These are phyloP conservation scores for Albifimbria verrucaria DNA, from an alignment of 2,329 filamentous ascomycete genomes.

Conservation along the genomic window DNA sequence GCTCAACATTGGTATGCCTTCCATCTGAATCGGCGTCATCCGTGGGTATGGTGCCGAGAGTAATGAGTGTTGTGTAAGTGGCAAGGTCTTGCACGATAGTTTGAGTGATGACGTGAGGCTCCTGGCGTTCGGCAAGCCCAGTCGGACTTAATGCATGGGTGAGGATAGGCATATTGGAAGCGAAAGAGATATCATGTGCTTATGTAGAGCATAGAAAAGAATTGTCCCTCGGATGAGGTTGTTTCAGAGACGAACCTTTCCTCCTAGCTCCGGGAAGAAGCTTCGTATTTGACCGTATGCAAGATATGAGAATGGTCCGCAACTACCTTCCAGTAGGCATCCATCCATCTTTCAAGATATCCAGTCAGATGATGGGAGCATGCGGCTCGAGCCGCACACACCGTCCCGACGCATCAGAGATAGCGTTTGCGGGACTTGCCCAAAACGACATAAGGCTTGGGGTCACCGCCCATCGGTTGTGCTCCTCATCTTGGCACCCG, in stretches of 20 bases:
- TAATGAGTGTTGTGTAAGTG: constrained; percentile 34
- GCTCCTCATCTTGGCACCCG: too few species aligned
- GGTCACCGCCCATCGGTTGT: not conserved
- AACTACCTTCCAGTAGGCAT: not conserved
- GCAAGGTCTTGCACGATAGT: constrained; percentile 29
- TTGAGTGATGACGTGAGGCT: constrained; percentile 31
- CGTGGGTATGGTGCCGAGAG: constrained; percentile 16
- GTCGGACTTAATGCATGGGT: constrained; percentile 5
- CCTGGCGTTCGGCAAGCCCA: constrained; percentile 19
- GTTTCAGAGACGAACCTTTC: not conserved
- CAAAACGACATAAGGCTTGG: not conserved
- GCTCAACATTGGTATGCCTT: constrained; percentile 9
- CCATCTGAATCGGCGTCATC: constrained; percentile 6
- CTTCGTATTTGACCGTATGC: not conserved
- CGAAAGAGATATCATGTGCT: not conserved
- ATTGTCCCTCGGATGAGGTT: not conserved
- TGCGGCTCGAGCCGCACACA: constrained; percentile 10
- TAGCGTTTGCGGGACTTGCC: not conserved
- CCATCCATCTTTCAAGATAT: constrained; percentile 6
- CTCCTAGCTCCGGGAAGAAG: not conserved
- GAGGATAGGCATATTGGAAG: not conserved
- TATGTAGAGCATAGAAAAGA: not conserved
- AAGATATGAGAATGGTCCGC: not conserved
- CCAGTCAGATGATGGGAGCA: constrained; percentile 14
- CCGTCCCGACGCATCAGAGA: not conserved